These are phyloP conservation scores for Asterochloris erici DNA, from an alignment of 139 green algal genomes.

Conservation along the genomic window DNA sequence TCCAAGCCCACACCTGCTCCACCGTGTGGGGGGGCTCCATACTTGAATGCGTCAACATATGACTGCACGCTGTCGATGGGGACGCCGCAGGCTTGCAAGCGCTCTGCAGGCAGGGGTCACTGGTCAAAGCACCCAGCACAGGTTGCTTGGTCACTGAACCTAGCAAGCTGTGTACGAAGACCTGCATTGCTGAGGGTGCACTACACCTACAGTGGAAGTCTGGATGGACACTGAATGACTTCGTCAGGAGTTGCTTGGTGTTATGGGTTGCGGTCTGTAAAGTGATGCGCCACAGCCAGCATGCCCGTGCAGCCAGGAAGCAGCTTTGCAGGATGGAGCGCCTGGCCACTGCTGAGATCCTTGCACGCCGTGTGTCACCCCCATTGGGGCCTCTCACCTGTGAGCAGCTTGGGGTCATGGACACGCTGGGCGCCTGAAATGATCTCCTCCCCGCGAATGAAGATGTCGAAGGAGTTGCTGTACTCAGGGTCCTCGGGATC, in stretches of 20 bases:
- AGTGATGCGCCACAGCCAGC: not conserved
- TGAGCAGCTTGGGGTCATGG: constrained; percentile 89
- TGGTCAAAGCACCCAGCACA: too few species aligned
- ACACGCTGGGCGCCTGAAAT: constrained; percentile 94
- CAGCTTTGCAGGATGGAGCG: too few species aligned
- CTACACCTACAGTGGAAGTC: too few species aligned
- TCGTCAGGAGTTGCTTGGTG: too few species aligned
- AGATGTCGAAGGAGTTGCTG: constrained; percentile 98
- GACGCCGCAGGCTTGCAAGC: constrained; percentile 65
- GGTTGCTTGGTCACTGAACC: too few species aligned
- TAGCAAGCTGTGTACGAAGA: too few species aligned
- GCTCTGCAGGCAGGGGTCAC: constrained; percentile 35
- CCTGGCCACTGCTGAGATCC: too few species aligned
- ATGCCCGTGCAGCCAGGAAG: too few species aligned
- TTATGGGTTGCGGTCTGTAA: too few species aligned
- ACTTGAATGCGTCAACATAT: constrained; percentile 97
- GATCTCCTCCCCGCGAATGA: constrained; percentile 99
- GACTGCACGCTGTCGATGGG: constrained; percentile 76
- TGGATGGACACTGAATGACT: too few species aligned
- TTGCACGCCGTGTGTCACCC: not conserved
- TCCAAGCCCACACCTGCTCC: constrained; percentile 94
- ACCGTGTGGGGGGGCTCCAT: constrained; percentile 88
- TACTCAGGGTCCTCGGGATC: constrained; percentile 77
- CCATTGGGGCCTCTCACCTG: constrained; percentile 9
- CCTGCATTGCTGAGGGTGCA: too few species aligned